Percentiles rank a stretch among this genome's conserved stretches.
These are phyloP conservation scores for Venturia carpophila DNA, from an alignment of 2,329 filamentous ascomycete species.

Conservation along the genomic window DNA sequence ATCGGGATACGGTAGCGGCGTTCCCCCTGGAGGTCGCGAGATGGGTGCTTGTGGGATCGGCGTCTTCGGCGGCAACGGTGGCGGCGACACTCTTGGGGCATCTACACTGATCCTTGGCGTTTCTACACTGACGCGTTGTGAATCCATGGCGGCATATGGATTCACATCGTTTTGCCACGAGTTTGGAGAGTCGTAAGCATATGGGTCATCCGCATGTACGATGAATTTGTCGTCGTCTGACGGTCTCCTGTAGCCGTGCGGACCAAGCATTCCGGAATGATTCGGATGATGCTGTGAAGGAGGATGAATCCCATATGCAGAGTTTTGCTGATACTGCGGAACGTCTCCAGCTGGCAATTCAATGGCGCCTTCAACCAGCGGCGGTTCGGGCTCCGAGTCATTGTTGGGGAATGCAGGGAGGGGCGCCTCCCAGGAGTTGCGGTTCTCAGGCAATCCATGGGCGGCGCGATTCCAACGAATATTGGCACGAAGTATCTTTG, in stretches of 20 bases:
- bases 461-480: constrained; percentile 52
- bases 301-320: constrained; percentile 2
- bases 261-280: constrained; percentile 13
- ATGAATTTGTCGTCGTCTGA: constrained; percentile 45
- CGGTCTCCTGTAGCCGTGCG: constrained; percentile 23
- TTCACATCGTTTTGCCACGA: constrained; percentile 29
- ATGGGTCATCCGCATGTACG: constrained; percentile 28
- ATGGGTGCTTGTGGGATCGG: constrained; percentile 22
- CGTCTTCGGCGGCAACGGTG: constrained; percentile 36
- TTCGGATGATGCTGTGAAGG: constrained; percentile 21
- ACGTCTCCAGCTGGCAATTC: constrained; percentile 53
- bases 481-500: constrained; percentile 73
- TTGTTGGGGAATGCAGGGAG: constrained; percentile 9
- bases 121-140: constrained; percentile 41
- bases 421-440: constrained; percentile 18
- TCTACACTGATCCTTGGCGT: constrained; percentile 30
- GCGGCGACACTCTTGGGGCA: constrained; percentile 24
- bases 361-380: constrained; percentile 43
- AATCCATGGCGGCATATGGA: constrained; percentile 2
- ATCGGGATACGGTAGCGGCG: constrained; percentile 64
- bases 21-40: constrained; percentile 5
- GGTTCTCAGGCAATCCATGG: constrained; percentile 25
- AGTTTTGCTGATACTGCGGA: constrained; percentile 24
- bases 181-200: constrained; percentile 8
- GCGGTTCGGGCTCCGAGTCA: constrained; percentile 38